Base-by-base conservation (phyloP, 768 basidiomycete species). In the Hysterangium stoloniferum region DNA sequence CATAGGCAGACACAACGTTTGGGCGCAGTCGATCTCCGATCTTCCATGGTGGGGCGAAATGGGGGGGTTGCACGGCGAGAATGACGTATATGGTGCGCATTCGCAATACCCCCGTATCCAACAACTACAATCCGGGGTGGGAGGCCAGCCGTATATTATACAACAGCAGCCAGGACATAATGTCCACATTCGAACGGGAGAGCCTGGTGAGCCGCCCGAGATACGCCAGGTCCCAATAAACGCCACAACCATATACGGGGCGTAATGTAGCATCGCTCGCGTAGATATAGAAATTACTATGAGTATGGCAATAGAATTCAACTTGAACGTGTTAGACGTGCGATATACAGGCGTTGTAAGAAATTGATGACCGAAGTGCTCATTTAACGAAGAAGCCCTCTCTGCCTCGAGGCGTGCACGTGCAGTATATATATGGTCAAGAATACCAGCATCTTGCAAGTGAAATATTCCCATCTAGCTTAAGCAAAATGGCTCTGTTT, bases 1-100 rank as follows among this genome's bases (percentile, higher is more conserved):
- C 46, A 72, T 75, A 56, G 81, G 82, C 22, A 70, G 75, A 12
- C 71, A 65, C 38, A 56, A 69, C 47, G 79, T 80, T 38, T 83
- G 81, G 79, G 52, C 57, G 13, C 79, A 80, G 53, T 59, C 65
- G 52, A 66, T 71, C 54, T 57, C 64, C 70, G 83, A 87, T 56
- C 72, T 89, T 8, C 82, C 81, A 1, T 88, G 86, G 86, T 88
- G 82, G 58, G 78, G 78, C 41, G 80, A 88, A 69, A 68, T 69
- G 56, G n/a, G n/a, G n/a, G n/a, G n/a, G n/a, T n/a, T n/a, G n/a
- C n/a, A n/a, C n/a, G n/a, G n/a, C n/a, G 83, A 84, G 20, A 82
- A 81, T 33, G 82, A 78, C 59, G 43, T 55, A 57, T 12, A 57
- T 63, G 29, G 33, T 28, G 37, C 32, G n/a, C 42, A 48, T 52